Evolutionary conservation across 805 yeast species (phyloP), one percentile per base, ranked within the genome.

Genomic region (Yamadazyma philogaea): DNA sequence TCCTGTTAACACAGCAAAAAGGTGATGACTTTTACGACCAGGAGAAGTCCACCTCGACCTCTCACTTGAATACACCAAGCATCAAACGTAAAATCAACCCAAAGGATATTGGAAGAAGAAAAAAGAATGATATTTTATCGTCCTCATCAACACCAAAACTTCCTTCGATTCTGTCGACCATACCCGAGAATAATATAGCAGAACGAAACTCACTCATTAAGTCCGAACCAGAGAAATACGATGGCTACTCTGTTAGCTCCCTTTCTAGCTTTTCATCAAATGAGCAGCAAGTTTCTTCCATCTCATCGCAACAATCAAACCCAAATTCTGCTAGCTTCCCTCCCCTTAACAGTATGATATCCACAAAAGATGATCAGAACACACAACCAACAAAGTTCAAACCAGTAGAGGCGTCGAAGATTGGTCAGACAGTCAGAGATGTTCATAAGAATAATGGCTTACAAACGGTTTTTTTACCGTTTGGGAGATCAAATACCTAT

Each of bases 391-490:
- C 26, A 16, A 39, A 34, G 34, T 40, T 40, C 20, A 40, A 40
- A n/a, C 26, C 36, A 19, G 43, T 40, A 1, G 44, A 35, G n/a
- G 28, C 39, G 3, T 19, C 37, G 4, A 34, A 19, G 14, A 15
- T 27, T 14, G 34, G 34, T 14, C 22, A 19, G 12, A 30, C 7
- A 3, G 22, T 5, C 15, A 19, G 40, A 3, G 44, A 41, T 30
- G 28, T 35, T 17, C 36, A 41, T 30, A 17, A 11, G 5, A 35
- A 34, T 26, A 41, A 41, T 18, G 44, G 44, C 4, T 21, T 35
- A 21, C 44, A 41, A 36, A 41, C 44, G 24, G 44, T 41, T n/a
- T 41, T 41, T 22, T 34, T 41, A 19, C 44, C 37, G 2, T 35
- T 41, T 17, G 42, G 42, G 17, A 32, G 37, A 26, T 21, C 41